Evolutionary conservation across 352 stramenopile species (phyloP).

Genomic region (Phytophthora sansomeana): DNA sequence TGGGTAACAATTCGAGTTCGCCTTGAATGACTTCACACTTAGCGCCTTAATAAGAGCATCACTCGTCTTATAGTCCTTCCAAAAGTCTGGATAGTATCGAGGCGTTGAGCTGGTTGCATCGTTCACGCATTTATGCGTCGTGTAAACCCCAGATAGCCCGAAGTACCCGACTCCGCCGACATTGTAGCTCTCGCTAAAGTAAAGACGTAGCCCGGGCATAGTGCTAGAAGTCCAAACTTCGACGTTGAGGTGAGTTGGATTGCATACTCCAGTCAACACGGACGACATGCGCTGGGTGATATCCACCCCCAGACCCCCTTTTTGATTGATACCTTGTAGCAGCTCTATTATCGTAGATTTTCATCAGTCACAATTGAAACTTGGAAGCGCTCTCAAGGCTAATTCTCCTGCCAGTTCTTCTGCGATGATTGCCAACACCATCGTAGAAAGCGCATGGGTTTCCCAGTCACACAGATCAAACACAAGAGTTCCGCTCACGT

Average conservation of each 20-base stretch:
- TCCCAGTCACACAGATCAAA: constrained; percentile 46
- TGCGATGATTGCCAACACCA: constrained; percentile 52
- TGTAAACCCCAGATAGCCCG: constrained; percentile 58
- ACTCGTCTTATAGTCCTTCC: constrained; percentile 55
- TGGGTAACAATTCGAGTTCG: constrained; percentile 45
- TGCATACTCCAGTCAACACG: constrained; percentile 43
- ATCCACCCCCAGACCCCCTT: constrained; percentile 5
- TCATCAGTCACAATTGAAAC: neutral
- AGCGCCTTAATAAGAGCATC: constrained; percentile 48
- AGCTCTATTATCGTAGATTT: constrained; percentile 16
- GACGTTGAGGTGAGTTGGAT: constrained; percentile 62
- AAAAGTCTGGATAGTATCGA: constrained; percentile 52
- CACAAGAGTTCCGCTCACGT: constrained; percentile 31
- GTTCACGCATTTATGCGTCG: constrained; percentile 44
- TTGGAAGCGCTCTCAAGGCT: neutral
- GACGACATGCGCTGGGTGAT: constrained; percentile 50
- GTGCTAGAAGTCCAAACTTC: constrained; percentile 60
- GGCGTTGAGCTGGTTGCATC: constrained; percentile 19
- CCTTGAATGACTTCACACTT: constrained; percentile 29
- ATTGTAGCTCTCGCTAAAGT: constrained; percentile 59
- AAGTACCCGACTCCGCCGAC: constrained; percentile 51
- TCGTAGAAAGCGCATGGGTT: constrained; percentile 43
- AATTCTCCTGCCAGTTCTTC: constrained; percentile 35
- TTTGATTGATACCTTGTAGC: constrained; percentile 46
- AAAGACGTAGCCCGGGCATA: constrained; percentile 41